Conservation (phyloP, 2,329 filamentous ascomycete genomes). For the Ramularia collo-cygni region DNA sequence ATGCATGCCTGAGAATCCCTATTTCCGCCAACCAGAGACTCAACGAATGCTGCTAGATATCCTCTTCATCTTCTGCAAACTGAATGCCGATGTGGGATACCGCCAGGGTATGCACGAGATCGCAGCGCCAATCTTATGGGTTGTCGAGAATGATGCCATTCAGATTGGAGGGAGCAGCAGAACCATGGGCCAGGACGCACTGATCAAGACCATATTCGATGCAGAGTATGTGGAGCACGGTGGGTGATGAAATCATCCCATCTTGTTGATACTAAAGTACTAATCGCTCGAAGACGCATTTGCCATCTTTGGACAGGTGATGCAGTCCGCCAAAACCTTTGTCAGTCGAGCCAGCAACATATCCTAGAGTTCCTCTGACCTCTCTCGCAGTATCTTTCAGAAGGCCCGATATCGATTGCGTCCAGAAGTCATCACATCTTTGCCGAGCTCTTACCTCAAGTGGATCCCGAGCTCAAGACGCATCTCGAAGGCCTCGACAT, state of each 20-base stretch:
- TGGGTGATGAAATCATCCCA: too few relatives aligned
- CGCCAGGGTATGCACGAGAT: constrained; percentile 99
- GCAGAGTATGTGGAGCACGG: constrained; percentile 71
- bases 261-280: too few relatives aligned
- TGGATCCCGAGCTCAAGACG: constrained; percentile 74
- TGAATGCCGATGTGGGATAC: constrained; percentile 81
- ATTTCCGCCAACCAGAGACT: constrained; percentile 73
- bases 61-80: constrained; percentile 89
- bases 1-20: constrained; percentile 80
- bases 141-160: constrained; percentile 74
- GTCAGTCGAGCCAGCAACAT: constrained; percentile 28
- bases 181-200: constrained; percentile 25
- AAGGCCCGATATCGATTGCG: constrained; percentile 61
- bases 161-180: constrained; percentile 36
- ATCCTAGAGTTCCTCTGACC: constrained; percentile 21
- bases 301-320: constrained; percentile 73
- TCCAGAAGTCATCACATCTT: constrained; percentile 82
- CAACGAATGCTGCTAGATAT: constrained; percentile 81
- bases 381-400: constrained; percentile 32
- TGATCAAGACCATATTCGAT: constrained; percentile 51
- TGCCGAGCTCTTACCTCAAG: constrained; percentile 66
- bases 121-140: constrained; percentile 80
- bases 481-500: constrained; percentile 81
- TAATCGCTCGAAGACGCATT: constrained; percentile 55
- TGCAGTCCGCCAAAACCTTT: constrained; percentile 80